phyloP scores from a whole-genome alignment of 2,329 filamentous ascomycete species.

The Fusarium coffeatum region DNA sequence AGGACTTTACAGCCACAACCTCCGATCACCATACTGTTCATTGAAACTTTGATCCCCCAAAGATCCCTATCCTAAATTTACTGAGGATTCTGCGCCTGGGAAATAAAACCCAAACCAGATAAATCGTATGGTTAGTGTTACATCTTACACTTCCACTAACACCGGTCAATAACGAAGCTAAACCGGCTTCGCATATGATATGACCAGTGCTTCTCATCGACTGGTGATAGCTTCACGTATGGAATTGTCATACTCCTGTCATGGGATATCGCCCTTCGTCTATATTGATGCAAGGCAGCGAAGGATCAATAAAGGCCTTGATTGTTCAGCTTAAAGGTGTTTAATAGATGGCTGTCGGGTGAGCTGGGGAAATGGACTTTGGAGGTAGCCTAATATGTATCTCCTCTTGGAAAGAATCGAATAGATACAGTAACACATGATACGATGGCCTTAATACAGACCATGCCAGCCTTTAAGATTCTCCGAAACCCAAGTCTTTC shows the following conservation, averaged over 20 bases:
- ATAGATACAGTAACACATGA: rapidly evolving
- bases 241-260: no score
- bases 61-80: not conserved
- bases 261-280: no score
- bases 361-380: no score
- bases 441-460: not conserved
- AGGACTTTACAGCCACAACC: no score
- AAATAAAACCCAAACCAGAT: no score
- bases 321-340: no score
- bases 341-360: no score
- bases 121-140: not conserved
- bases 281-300: no score
- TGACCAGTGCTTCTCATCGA: not conserved
- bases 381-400: no score
- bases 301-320: no score
- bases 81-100: not conserved
- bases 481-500: not conserved
- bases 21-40: not conserved
- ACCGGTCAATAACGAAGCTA: not conserved
- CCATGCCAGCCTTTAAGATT: not conserved
- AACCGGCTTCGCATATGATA: not conserved
- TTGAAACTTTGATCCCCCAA: not conserved
- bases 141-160: not conserved
- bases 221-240: not conserved
- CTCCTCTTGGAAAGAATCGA: not conserved